These are phyloP conservation scores for Sporisorium exsertum DNA, from an alignment of 1,284 basidiomycete species.

Conservation along the genomic window DNA sequence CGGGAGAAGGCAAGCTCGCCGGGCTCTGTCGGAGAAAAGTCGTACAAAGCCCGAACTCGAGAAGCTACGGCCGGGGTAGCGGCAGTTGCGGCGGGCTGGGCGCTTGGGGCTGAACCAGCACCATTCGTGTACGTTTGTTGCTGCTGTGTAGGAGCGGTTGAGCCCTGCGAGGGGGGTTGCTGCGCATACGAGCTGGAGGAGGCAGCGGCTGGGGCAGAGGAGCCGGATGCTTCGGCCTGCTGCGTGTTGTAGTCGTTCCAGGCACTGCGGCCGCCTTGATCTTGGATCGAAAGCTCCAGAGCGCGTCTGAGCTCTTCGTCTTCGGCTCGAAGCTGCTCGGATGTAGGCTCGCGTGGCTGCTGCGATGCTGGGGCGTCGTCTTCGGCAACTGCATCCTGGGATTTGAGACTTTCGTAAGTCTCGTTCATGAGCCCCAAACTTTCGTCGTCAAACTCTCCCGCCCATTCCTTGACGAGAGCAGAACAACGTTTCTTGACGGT, in stretches of 20 bases:
- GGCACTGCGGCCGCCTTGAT: slow-evolving; percentile 61
- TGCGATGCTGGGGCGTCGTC: slow-evolving; percentile 21
- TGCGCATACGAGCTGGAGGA: slow-evolving; percentile 17
- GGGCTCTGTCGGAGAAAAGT: slow-evolving; percentile 86
- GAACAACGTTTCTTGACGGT: slow-evolving; percentile 85
- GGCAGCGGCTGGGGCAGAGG: slow-evolving; percentile 32
- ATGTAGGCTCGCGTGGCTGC: slow-evolving; percentile 31
- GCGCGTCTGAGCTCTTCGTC: slow-evolving; percentile 67
- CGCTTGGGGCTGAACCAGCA: not conserved
- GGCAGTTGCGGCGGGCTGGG: slow-evolving; percentile 6
- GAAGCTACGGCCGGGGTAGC: slow-evolving; percentile 60
- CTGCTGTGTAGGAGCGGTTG: slow-evolving; percentile 69
- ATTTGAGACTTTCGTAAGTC: slow-evolving; percentile 83
- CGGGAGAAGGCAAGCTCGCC: slow-evolving; percentile 93
- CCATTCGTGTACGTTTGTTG: slow-evolving; percentile 66
- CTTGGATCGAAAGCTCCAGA: slow-evolving; percentile 63
- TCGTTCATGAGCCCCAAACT: slow-evolving; percentile 91
- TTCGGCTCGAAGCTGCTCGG: slow-evolving; percentile 61
- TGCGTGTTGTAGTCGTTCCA: slow-evolving; percentile 19
- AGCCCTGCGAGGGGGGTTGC: slow-evolving; percentile 13
- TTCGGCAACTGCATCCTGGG: slow-evolving; percentile 72
- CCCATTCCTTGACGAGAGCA: slow-evolving; percentile 83
- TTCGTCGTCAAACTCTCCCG: slow-evolving; percentile 78
- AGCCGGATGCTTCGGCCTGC: slow-evolving; percentile 33
- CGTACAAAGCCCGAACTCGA: slow-evolving; percentile 85